phyloP scores from a whole-genome alignment of 768 basidiomycete genomes.

The Sutorius australiensis region DNA sequence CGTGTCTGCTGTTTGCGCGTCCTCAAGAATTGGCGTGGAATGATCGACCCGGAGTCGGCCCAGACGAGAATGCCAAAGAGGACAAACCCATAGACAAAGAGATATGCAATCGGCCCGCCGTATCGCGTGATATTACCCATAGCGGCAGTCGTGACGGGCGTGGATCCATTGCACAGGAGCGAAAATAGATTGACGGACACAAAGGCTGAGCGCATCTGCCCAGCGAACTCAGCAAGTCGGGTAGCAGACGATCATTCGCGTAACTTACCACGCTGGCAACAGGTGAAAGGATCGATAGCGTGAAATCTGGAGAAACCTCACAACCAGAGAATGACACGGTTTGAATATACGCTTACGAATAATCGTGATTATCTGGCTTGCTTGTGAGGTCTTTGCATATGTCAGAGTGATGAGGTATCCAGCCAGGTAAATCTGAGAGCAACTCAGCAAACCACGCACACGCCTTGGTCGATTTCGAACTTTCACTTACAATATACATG shows the following conservation, averaged over 20 bases:
- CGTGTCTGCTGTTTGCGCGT: constrained; percentile 12
- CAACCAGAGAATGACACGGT: background rate
- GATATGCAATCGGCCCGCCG: constrained; percentile 74
- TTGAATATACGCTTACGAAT: constrained; percentile 40
- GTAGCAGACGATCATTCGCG: background rate
- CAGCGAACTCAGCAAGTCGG: background rate
- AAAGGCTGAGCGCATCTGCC: constrained; percentile 60
- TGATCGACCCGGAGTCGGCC: constrained; percentile 63
- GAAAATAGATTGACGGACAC: constrained; percentile 79
- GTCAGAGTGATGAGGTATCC: constrained; percentile 71
- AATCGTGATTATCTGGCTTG: constrained; percentile 51
- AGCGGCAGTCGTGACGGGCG: constrained; percentile 42
- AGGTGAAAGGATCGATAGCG: constrained; percentile 62
- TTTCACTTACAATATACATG: constrained; percentile 58
- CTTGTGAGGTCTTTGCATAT: constrained; percentile 60
- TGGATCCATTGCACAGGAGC: constrained; percentile 59
- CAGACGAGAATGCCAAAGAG: constrained; percentile 65
- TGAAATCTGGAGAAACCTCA: constrained; percentile 45
- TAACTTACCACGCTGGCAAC: constrained; percentile 62
- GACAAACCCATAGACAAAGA: constrained; percentile 55
- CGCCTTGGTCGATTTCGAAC: background rate
- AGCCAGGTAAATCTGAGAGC: constrained; percentile 53
- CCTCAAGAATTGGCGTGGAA: constrained; percentile 38
- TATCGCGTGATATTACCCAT: constrained; percentile 55
- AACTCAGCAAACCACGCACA: background rate